A percentile compares a stretch with the other conserved stretches of the same genome.
phyloP scores from a whole-genome alignment of 805 yeast species.

The Suhomyces pyralidae region DNA sequence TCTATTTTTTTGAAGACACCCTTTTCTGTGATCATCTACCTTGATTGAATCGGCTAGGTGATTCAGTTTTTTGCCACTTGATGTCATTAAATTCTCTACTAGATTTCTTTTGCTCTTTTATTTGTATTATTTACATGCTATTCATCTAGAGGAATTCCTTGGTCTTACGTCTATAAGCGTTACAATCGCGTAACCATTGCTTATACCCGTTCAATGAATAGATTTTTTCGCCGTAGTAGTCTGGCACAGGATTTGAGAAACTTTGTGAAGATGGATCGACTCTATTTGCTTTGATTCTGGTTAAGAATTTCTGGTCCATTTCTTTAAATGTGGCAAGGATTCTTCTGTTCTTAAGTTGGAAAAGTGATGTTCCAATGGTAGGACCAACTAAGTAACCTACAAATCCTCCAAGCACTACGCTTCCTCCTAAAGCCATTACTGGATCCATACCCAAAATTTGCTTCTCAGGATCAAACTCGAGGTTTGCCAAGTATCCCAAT shows the following conservation, averaged over 20 bases:
- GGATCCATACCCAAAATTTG: conserved; percentile 86
- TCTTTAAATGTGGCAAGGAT: conserved; percentile 45
- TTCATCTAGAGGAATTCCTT: conserved; percentile 59
- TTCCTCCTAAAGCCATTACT: conserved; percentile 74
- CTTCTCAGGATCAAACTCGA: conserved; percentile 86
- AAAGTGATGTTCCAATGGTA: conserved; percentile 63
- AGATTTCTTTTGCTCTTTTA: background rate
- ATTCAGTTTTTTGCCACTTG: background rate
- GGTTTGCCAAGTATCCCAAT: conserved; percentile 72
- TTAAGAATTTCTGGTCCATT: conserved; percentile 73
- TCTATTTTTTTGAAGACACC: background rate
- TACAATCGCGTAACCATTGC: conserved; percentile 95
- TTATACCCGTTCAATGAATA: conserved; percentile 82
- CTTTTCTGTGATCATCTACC: too few relatives aligned
- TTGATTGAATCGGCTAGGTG: background rate
- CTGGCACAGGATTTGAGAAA: conserved; percentile 95
- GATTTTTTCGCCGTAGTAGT: conserved; percentile 95
- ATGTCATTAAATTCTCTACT: background rate
- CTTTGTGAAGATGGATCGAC: conserved; percentile 92
- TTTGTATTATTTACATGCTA: conserved; percentile 1
- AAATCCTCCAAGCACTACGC: conserved; percentile 66
- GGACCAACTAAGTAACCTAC: conserved; percentile 86
- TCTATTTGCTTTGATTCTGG: conserved; percentile 70
- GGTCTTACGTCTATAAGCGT: conserved; percentile 81
- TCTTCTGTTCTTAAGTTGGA: conserved; percentile 52